Evolutionary conservation across 1,284 basidiomycete genomes (phyloP), one percentile per base, ranked within the genome.

Genomic region (Cronartium quercuum): DNA sequence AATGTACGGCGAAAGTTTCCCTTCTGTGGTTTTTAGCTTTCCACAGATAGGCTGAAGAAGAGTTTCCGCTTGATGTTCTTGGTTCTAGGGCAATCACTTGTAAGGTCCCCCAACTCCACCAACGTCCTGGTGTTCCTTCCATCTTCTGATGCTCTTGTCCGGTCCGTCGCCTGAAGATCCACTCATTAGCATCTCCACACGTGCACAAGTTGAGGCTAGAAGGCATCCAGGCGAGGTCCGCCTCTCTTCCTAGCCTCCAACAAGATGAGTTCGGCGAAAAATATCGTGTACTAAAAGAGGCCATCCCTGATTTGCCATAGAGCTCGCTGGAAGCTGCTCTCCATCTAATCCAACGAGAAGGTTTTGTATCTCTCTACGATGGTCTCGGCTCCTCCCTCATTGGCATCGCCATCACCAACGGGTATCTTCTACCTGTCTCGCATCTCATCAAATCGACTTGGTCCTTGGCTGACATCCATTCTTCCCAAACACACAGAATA

Each of bases 321-420:
- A 71, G 58, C 66, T 75, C 64, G 40, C 79, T 73, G 15, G 78
- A 78, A 58, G 79, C 82, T 7, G 78, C 81, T 61, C 58, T 79
- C 38, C 77, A 79, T 37, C 79, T 91, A 76, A 83, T 95, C 81
- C 88, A 89, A 81, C 86, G 88, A 42, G 94, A 98, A 83, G 96
- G 96, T 29, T 78, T 94, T 24, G 78, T 86, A 0, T 94, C 92
- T 1, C 84, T 98, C 24, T 98, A 98, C 82, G 90, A 89, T 77
- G 95, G 95, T 0, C 83, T 98, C 29, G 87, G 86, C 77, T 93
- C 92, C 34, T 92, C 90, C 79, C 84, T 98, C 75, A 84, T 94
- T 44, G 95, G 94, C 1, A 93, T 98, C 77, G 92, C 92, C 15
- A 85, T 97, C 38, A 96, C 94, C 41, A 98, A 98, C 82, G 94